Evolutionary conservation across 2,329 filamentous ascomycete genomes (phyloP).

Genomic region (Microdochium trichocladiopsis): DNA sequence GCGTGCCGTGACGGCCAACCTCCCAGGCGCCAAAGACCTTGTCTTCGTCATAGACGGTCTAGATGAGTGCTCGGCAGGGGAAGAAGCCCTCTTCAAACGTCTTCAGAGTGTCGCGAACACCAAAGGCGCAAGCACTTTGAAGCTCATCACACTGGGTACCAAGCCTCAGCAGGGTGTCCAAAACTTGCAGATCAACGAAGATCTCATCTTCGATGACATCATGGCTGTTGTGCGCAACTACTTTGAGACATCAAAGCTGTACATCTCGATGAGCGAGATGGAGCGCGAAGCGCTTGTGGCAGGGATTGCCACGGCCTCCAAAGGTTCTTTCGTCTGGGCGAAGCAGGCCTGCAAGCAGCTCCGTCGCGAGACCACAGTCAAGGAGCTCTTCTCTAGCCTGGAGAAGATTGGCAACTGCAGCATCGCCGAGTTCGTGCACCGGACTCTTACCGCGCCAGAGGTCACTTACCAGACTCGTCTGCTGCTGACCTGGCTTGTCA

Average conservation of each 20-base stretch:
- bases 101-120: constrained; percentile 12
- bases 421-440: constrained; percentile 21
- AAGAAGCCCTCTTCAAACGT: constrained; percentile 17
- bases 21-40: constrained; percentile 22
- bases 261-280: constrained; percentile 16
- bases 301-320: constrained; percentile 22
- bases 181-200: constrained; percentile 17
- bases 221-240: constrained; percentile 20
- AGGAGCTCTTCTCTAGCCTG: constrained; percentile 18
- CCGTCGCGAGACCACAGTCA: constrained; percentile 14
- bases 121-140: constrained; percentile 13
- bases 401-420: constrained; percentile 16
- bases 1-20: constrained; percentile 15
- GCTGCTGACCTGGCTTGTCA: constrained; percentile 28
- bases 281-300: constrained; percentile 23
- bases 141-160: constrained; percentile 21
- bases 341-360: constrained; percentile 24
- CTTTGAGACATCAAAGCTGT: constrained; percentile 15
- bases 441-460: constrained; percentile 13
- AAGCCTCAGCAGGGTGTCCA: constrained; percentile 6
- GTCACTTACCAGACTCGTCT: constrained; percentile 20
- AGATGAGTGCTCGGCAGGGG: constrained; percentile 23
- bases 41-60: constrained; percentile 28
- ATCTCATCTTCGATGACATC: constrained; percentile 27
- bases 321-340: constrained; percentile 29